Conservation (phyloP, 495 filamentous ascomycete species). For the Hypoxylon crocopeplum region DNA sequence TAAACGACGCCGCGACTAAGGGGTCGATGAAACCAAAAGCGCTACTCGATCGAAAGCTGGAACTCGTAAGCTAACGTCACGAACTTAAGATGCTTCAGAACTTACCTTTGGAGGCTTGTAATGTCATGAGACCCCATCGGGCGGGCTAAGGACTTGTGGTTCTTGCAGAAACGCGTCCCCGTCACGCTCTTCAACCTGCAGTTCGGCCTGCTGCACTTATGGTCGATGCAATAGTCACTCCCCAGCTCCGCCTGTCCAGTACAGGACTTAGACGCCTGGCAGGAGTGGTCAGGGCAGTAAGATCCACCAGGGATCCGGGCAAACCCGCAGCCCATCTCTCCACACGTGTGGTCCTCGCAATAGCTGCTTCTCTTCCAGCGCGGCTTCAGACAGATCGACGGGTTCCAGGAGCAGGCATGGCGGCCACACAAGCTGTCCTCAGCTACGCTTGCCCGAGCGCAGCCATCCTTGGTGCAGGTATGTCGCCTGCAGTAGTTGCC, state of each 20-base stretch:
- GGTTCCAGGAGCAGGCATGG: slow-evolving; percentile 30
- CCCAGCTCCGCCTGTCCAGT: slow-evolving; percentile 30
- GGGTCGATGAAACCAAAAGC: slow-evolving; percentile 26
- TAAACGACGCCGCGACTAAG: slow-evolving; percentile 21
- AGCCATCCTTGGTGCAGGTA: slow-evolving; percentile 20
- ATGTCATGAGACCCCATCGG: slow-evolving; percentile 19
- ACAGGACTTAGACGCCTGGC: slow-evolving; percentile 28
- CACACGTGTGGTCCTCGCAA: slow-evolving; percentile 35
- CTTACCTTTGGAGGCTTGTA: slow-evolving; percentile 33
- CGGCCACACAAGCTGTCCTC: slow-evolving; percentile 23
- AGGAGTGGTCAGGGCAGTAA: slow-evolving; percentile 32
- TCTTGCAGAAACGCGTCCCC: slow-evolving; percentile 27
- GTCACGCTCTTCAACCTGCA: slow-evolving; percentile 31
- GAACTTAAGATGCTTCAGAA: background rate
- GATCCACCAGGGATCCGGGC: slow-evolving; percentile 24
- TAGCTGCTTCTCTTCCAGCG: slow-evolving; percentile 34
- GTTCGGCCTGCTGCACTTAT: slow-evolving; percentile 29
- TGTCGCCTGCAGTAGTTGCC: slow-evolving; percentile 25
- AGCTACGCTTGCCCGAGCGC: slow-evolving; percentile 19
- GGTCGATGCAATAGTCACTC: slow-evolving; percentile 35
- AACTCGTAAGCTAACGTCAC: slow-evolving; percentile 1
- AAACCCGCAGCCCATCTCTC: slow-evolving; percentile 35
- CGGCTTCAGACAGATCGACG: slow-evolving; percentile 26
- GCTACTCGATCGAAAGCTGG: slow-evolving; percentile 30
- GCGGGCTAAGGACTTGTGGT: slow-evolving; percentile 26